These are phyloP conservation scores for Ganoderma multipileum DNA, from an alignment of 1,284 basidiomycete species.

Conservation along the genomic window DNA sequence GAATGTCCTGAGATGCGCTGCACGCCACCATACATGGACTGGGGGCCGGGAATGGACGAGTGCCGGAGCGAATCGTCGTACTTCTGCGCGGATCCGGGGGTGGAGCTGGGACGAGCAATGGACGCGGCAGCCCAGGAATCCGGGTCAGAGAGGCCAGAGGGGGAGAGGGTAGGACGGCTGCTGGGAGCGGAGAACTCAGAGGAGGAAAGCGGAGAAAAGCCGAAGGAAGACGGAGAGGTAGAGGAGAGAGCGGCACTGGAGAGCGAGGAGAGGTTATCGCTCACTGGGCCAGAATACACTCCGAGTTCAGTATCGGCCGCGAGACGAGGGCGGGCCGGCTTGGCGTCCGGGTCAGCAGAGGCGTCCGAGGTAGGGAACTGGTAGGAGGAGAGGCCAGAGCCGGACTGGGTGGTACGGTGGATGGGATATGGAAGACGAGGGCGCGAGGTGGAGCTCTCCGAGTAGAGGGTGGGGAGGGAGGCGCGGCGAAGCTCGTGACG, in stretches of 20 bases:
- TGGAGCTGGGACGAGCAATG: conserved; percentile 47
- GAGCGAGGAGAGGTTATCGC: conserved; percentile 50
- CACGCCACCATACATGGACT: conserved; percentile 67
- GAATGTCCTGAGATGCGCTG: conserved; percentile 72
- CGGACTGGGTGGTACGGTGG: conserved; percentile 55
- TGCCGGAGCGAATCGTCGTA: conserved; percentile 73
- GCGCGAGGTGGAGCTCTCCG: conserved; percentile 50
- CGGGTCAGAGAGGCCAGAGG: conserved; percentile 45
- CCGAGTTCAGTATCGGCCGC: conserved; percentile 58
- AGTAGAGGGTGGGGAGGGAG: conserved; percentile 65
- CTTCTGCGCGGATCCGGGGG: conserved; percentile 63
- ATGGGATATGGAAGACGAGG: conserved; percentile 43
- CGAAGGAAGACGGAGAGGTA: conserved; percentile 47
- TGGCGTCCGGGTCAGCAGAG: conserved; percentile 43
- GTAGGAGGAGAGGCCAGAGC: conserved; percentile 61
- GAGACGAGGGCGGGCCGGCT: conserved; percentile 51
- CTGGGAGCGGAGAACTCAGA: conserved; percentile 26
- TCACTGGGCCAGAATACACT: conserved; percentile 46
- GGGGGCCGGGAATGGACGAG: conserved; percentile 39
- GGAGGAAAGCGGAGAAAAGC: conserved; percentile 44
- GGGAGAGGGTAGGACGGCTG: conserved; percentile 40
- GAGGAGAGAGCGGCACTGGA: conserved; percentile 32
- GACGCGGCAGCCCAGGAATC: conserved; percentile 53
- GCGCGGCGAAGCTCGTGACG: conserved; percentile 62
- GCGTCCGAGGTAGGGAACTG: conserved; percentile 62